These are phyloP conservation scores for Chlamydomonas sp. DNA, from an alignment of 139 green algal species.

Conservation along the genomic window DNA sequence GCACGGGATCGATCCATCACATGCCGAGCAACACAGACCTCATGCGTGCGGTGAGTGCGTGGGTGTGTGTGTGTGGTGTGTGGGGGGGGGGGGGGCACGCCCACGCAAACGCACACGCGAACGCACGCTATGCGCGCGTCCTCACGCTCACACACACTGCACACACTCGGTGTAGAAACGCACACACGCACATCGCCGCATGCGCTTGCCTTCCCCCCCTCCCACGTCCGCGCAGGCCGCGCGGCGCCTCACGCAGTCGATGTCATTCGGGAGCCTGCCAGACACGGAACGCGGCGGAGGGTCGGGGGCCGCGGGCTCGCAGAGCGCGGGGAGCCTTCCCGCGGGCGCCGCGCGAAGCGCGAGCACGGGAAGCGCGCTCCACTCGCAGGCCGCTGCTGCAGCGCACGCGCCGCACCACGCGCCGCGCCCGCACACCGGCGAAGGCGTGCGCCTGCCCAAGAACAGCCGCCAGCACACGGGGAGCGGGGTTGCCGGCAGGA, in stretches of 20 bases:
- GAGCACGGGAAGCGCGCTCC: neutral
- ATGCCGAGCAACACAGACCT: conserved; percentile 54
- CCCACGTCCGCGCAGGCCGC: neutral
- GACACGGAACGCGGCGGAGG: neutral
- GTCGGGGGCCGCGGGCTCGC: neutral
- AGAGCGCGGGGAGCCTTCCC: neutral
- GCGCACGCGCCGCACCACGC: neutral
- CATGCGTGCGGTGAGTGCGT: conserved; percentile 17
- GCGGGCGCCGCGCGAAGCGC: neutral
- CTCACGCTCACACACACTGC: no score
- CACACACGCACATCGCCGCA: no score
- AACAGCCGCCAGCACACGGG: no score
- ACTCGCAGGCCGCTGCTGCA: neutral
- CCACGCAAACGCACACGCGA: neutral
- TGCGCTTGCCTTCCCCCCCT: no score
- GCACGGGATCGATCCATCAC: conserved; percentile 52
- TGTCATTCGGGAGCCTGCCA: neutral
- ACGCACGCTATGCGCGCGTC: no score
- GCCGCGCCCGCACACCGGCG: no score
- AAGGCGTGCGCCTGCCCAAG: no score
- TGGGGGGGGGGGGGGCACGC: neutral
- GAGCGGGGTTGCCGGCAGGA: no score
- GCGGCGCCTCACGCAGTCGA: neutral
- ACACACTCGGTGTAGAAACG: no score
- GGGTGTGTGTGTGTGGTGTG: neutral